A percentile compares a stretch with the other conserved stretches of the same genome.
Conservation (phyloP, 1,284 basidiomycete species). For the Cronartium quercuum region DNA sequence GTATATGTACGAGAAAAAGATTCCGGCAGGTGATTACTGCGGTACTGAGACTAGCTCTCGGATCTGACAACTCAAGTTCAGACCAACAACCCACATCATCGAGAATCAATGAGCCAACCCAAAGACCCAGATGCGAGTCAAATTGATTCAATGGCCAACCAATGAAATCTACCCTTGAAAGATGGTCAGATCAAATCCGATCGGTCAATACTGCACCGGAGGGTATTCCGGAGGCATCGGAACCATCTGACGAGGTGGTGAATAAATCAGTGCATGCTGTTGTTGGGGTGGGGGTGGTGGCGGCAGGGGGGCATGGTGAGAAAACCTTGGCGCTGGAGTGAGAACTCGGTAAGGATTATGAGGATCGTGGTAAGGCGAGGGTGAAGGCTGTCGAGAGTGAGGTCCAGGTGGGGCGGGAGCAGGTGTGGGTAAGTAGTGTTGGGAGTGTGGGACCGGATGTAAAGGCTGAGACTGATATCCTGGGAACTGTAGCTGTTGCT, state of each 20-base stretch:
- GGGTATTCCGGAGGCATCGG: not conserved
- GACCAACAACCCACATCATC: no score
- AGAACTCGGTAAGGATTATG: slow-evolving; percentile 2
- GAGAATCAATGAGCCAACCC: no score
- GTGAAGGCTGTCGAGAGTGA: not conserved
- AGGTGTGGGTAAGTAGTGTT: slow-evolving; percentile 4
- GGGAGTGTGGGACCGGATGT: not conserved
- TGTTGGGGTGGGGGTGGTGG: slow-evolving; percentile 15
- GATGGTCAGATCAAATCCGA: not conserved
- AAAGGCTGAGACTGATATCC: slow-evolving; percentile 1
- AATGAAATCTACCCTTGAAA: no score
- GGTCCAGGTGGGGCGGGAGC: not conserved
- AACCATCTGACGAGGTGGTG: not conserved
- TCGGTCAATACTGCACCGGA: not conserved
- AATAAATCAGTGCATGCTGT: not conserved
- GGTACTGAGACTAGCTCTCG: no score
- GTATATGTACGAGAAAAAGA: no score
- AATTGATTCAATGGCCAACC: no score
- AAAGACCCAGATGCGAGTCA: no score
- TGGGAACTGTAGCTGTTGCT: not conserved
- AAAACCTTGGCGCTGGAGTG: not conserved
- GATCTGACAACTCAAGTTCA: no score
- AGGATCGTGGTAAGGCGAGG: not conserved
- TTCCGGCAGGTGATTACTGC: no score
- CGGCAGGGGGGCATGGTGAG: slow-evolving; percentile 7